Evolutionary conservation across 768 basidiomycete species (phyloP).

Genomic region (Boletus tylopilopsis): DNA sequence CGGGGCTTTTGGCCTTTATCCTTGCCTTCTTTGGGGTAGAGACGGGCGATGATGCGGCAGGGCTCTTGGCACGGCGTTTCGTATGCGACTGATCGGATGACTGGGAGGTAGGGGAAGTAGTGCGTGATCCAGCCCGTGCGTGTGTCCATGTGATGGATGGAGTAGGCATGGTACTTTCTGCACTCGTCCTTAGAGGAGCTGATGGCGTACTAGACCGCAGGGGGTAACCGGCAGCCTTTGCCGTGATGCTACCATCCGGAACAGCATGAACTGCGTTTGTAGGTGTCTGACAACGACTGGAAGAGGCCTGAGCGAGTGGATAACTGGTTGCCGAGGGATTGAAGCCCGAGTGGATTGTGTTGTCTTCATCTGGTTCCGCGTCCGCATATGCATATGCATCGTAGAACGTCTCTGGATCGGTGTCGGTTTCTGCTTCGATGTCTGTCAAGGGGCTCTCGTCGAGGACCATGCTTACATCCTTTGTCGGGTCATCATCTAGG

Average conservation of each 20-base stretch:
- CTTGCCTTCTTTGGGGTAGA: constrained; percentile 41
- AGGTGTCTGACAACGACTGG: constrained; percentile 42
- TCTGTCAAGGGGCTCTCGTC: constrained; percentile 78
- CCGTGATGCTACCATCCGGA: constrained; percentile 35
- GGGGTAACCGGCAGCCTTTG: constrained; percentile 39
- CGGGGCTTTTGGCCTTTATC: constrained; percentile 32
- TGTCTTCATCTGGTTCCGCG: constrained; percentile 16
- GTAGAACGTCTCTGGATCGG: constrained; percentile 41
- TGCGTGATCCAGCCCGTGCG: constrained; percentile 16
- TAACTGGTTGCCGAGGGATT: constrained; percentile 14
- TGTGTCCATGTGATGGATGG: constrained; percentile 31
- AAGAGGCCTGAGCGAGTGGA: constrained; percentile 21
- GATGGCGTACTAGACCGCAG: constrained; percentile 47
- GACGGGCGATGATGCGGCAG: constrained; percentile 37
- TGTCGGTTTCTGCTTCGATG: constrained; percentile 52
- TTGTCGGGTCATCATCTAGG: constrained; percentile 56
- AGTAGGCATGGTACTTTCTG: constrained; percentile 40
- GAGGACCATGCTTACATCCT: constrained; percentile 51
- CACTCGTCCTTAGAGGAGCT: constrained; percentile 32
- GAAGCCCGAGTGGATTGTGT: constrained; percentile 15
- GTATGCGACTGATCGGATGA: constrained; percentile 33
- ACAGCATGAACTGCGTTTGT: constrained; percentile 34
- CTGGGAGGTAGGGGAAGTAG: constrained; percentile 30
- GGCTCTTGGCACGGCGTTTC: constrained; percentile 46
- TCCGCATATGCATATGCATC: constrained; percentile 28